phyloP scores from a whole-genome alignment of 306 rosid species.

The Ammopiptanthus mongolicus region DNA sequence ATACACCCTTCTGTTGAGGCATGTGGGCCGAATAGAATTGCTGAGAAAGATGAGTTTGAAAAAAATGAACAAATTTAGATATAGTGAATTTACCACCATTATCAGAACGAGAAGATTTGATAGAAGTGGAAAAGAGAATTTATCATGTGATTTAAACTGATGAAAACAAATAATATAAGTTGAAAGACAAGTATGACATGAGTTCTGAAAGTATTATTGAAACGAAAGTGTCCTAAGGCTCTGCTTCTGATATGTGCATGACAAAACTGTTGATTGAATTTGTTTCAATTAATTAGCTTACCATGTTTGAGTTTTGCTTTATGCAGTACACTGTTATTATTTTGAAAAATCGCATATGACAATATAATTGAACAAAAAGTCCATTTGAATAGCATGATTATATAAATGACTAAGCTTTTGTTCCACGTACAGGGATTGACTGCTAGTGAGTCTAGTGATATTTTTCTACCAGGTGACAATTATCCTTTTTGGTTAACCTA shows the following conservation, averaged over 20 bases:
- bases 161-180: neutral
- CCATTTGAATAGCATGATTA: neutral
- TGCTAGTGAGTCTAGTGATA: neutral
- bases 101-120: no score
- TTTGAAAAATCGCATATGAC: neutral
- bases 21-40: no score
- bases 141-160: no score
- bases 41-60: no score
- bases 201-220: no score
- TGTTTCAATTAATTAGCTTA: neutral
- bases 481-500: conserved; percentile 14
- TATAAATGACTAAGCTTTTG: neutral
- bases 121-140: no score
- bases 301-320: neutral
- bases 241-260: neutral
- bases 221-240: no score
- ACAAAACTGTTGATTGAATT: neutral
- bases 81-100: no score
- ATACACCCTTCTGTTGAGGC: no score
- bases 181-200: neutral
- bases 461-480: neutral
- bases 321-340: neutral
- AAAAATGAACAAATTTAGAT: no score
- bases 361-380: neutral
- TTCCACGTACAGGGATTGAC: neutral